Evolutionary conservation across 768 basidiomycete species (phyloP).

Genomic region (Russula emetica): DNA sequence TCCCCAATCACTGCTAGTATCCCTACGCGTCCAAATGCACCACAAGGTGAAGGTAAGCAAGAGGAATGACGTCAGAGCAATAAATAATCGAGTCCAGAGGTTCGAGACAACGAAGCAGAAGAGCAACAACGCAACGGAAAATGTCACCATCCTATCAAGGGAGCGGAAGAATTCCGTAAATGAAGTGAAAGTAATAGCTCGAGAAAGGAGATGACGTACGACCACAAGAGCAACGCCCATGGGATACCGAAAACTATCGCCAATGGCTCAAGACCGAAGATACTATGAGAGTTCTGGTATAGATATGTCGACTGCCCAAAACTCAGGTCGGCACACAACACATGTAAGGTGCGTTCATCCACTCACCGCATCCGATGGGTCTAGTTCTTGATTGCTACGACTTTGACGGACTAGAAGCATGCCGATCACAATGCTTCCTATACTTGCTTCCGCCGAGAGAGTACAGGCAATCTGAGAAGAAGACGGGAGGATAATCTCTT

Average conservation of each 20-base stretch:
- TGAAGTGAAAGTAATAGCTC: neutral
- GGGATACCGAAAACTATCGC: slow-evolving; percentile 19
- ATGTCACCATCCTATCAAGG: slow-evolving; percentile 20
- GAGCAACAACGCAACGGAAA: slow-evolving; percentile 17
- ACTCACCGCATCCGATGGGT: slow-evolving; percentile 19
- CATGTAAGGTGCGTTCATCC: neutral
- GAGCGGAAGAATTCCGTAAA: neutral
- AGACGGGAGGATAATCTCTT: slow-evolving; percentile 31
- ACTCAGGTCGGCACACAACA: neutral
- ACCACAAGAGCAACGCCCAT: slow-evolving; percentile 19
- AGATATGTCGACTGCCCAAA: slow-evolving; percentile 12
- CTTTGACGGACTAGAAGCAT: slow-evolving; percentile 24
- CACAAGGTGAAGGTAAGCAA: too few relatives aligned
- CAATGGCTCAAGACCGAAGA: slow-evolving; percentile 17
- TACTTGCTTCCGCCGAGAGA: slow-evolving; percentile 44
- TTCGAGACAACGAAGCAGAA: slow-evolving; percentile 20
- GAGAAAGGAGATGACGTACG: slow-evolving; percentile 5
- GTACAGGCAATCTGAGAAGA: slow-evolving; percentile 48
- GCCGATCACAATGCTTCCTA: slow-evolving; percentile 41
- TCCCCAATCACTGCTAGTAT: too few relatives aligned
- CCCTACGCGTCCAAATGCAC: too few relatives aligned
- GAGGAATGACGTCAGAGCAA: neutral
- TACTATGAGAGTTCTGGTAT: neutral
- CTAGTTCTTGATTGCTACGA: slow-evolving; percentile 8
- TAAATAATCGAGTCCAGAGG: slow-evolving; percentile 8